Conservation (phyloP, 2,329 filamentous ascomycete genomes). For the Diaporthe longicolla region DNA sequence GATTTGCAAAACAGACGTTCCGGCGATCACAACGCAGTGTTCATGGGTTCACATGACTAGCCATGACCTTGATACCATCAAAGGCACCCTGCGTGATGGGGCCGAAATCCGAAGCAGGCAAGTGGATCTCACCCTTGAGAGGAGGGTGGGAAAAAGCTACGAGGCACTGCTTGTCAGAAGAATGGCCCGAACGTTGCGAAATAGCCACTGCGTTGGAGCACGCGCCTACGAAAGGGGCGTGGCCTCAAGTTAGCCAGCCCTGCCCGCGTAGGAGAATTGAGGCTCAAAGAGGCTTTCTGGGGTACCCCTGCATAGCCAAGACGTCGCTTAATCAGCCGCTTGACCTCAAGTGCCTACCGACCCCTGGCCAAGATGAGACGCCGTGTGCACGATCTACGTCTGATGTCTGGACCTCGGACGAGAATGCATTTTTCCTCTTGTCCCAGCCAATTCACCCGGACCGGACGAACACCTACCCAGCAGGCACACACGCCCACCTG, state of each 20-base stretch:
- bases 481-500: background rate
- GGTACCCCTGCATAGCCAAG: conserved; percentile 21
- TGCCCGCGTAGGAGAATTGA: background rate
- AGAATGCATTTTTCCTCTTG: conserved; percentile 5
- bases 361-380: conserved; percentile 32
- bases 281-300: conserved; percentile 29
- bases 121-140: background rate
- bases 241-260: background rate
- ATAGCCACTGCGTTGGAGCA: conserved; percentile 23
- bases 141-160: background rate
- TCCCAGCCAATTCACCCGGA: conserved; percentile 31
- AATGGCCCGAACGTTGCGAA: conserved; percentile 25
- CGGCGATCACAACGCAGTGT: conserved; percentile 22
- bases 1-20: conserved; percentile 33
- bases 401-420: conserved; percentile 37
- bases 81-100: background rate
- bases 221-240: conserved; percentile 3
- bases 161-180: conserved; percentile 21
- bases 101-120: conserved; percentile 5
- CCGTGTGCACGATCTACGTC: conserved; percentile 40
- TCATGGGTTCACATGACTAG: conserved; percentile 19
- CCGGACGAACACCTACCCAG: conserved; percentile 19
- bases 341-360: background rate
- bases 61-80: background rate
- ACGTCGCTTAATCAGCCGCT: conserved; percentile 36